phyloP scores from a whole-genome alignment of 306 rosid species.

The Betula pendula region DNA sequence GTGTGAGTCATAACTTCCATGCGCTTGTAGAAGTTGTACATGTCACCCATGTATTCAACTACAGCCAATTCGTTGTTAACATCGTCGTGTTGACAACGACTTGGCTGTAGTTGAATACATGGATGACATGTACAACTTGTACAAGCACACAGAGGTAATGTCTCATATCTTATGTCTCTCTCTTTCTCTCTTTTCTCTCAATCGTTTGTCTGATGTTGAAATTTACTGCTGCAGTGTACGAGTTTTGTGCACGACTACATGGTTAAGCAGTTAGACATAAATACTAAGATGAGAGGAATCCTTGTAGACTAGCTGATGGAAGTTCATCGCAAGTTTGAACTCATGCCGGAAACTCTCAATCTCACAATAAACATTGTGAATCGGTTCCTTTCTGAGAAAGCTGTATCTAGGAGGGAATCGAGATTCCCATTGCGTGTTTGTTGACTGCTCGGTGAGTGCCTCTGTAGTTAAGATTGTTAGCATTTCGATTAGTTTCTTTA shows the following conservation, averaged over 20 bases:
- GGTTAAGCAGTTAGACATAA: constrained; percentile 66
- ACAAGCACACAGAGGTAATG: constrained; percentile 67
- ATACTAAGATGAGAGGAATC: constrained; percentile 82
- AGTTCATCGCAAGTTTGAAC: constrained; percentile 81
- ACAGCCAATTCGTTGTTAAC: constrained; percentile 70
- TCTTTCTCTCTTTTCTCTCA: background rate
- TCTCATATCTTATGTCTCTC: constrained; percentile 1
- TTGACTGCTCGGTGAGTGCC: too few species aligned
- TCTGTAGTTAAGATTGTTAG: too few species aligned
- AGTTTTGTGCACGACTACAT: constrained; percentile 57
- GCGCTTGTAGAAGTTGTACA: constrained; percentile 59
- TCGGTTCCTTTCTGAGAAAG: constrained; percentile 63
- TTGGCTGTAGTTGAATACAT: constrained; percentile 75
- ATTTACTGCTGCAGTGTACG: constrained; percentile 47
- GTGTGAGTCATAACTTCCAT: constrained; percentile 50
- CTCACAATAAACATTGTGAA: constrained; percentile 69
- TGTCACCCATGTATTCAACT: constrained; percentile 73
- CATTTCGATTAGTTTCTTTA: constrained; percentile 39
- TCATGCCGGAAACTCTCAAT: constrained; percentile 78
- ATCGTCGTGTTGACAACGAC: constrained; percentile 62
- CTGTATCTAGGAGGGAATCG: constrained; percentile 72
- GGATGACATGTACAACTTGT: constrained; percentile 69
- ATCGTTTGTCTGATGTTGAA: background rate
- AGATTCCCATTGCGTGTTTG: too few species aligned
- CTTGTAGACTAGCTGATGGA: constrained; percentile 89